phyloP scores from a whole-genome alignment of 805 yeast species.

The Candida alai region DNA sequence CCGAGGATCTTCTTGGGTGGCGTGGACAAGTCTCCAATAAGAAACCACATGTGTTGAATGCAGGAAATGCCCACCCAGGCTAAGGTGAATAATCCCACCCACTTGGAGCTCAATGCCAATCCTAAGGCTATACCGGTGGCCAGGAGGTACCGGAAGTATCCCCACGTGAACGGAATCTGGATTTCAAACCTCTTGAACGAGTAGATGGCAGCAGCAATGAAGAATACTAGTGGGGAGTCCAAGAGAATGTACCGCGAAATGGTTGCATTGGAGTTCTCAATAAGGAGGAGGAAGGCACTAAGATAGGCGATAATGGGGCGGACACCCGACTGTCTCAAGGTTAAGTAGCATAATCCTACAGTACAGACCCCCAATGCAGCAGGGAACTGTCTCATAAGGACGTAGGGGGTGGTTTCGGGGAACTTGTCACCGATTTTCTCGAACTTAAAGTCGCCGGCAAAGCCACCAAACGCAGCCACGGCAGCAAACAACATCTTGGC shows the following conservation, averaged over 20 bases:
- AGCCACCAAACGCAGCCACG: conserved; percentile 63
- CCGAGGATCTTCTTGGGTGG: conserved; percentile 39
- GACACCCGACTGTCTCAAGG: conserved; percentile 69
- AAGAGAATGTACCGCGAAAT: conserved; percentile 71
- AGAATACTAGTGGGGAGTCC: conserved; percentile 73
- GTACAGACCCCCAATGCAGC: conserved; percentile 69
- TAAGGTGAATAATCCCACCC: conserved; percentile 82
- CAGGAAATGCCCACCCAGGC: conserved; percentile 72
- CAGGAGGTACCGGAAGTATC: conserved; percentile 57
- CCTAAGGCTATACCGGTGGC: conserved; percentile 72
- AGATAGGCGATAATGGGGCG: conserved; percentile 58
- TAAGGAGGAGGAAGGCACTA: conserved; percentile 51
- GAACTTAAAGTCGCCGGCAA: conserved; percentile 66
- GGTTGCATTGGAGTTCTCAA: conserved; percentile 69
- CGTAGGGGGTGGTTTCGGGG: conserved; percentile 61
- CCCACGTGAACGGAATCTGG: conserved; percentile 54
- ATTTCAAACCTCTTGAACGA: conserved; percentile 64
- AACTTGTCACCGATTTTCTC: conserved; percentile 60
- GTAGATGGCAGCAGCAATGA: conserved; percentile 69
- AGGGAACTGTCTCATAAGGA: conserved; percentile 65
- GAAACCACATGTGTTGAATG: conserved; percentile 62
- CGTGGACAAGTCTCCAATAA: conserved; percentile 65
- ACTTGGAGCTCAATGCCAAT: conserved; percentile 68
- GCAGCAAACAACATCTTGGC: conserved; percentile 75
- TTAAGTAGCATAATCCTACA: conserved; percentile 59